These are phyloP conservation scores for Trypanosoma lewisi DNA, from an alignment of 208 protist species.

Conservation along the genomic window DNA sequence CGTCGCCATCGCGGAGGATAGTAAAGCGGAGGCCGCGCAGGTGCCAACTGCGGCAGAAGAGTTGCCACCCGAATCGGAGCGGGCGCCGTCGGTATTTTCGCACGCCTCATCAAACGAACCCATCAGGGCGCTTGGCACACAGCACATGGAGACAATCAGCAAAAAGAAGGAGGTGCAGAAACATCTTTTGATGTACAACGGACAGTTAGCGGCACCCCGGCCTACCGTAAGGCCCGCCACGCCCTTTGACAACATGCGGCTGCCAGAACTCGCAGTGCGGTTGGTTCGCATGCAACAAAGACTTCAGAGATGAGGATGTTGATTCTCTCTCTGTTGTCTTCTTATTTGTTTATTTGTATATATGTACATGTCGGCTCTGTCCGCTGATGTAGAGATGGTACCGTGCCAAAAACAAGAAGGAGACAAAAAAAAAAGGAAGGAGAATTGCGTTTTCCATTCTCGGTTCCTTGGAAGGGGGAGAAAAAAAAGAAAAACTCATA, in stretches of 20 bases:
- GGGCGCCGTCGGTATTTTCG: constrained; percentile 68
- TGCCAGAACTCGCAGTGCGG: constrained; percentile 47
- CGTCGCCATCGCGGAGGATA: neutral
- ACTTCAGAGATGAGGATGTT: neutral
- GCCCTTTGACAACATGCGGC: constrained; percentile 32
- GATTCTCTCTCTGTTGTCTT: too few relatives aligned
- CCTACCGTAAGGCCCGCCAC: neutral
- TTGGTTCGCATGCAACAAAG: constrained; percentile 54
- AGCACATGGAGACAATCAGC: constrained; percentile 50
- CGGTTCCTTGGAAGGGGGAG: too few relatives aligned
- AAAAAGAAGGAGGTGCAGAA: constrained; percentile 49
- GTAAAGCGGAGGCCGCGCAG: neutral
- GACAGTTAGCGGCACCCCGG: constrained; percentile 38
- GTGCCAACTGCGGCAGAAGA: neutral
- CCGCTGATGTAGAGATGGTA: neutral
- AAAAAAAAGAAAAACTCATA: neutral
- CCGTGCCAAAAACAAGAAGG: neutral
- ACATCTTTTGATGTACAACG: constrained; percentile 46
- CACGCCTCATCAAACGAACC: constrained; percentile 72
- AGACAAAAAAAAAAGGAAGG: neutral
- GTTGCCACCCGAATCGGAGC: constrained; percentile 10
- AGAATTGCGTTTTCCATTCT: too few relatives aligned
- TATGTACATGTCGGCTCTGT: neutral
- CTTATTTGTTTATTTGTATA: constrained; percentile 6
- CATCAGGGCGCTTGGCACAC: constrained; percentile 59